phyloP scores from a whole-genome alignment of 148 eudicot genomes.

The Cornus kousa region DNA sequence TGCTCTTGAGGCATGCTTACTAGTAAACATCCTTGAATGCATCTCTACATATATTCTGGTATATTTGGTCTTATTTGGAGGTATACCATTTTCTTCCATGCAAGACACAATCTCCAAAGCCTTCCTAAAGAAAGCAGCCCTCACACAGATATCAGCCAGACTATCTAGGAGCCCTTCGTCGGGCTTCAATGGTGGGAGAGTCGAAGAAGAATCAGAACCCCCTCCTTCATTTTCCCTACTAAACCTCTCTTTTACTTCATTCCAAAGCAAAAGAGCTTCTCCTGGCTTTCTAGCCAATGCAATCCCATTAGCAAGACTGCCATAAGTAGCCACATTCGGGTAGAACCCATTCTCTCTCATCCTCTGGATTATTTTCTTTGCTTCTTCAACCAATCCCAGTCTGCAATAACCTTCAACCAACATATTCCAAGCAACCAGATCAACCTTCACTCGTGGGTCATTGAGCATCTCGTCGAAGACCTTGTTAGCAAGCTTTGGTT shows the following conservation, averaged over 20 bases:
- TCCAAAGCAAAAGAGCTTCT: slow-evolving; percentile 89
- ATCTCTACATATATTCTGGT: slow-evolving; percentile 93
- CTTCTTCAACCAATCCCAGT: slow-evolving; percentile 73
- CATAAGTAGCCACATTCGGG: slow-evolving; percentile 86
- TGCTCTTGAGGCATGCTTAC: slow-evolving; percentile 92
- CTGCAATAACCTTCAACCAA: slow-evolving; percentile 81
- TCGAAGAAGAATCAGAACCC: slow-evolving; percentile 23
- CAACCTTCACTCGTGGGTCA: slow-evolving; percentile 88
- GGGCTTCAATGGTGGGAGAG: slow-evolving; percentile 52
- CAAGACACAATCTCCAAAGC: slow-evolving; percentile 97
- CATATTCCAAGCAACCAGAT: slow-evolving; percentile 96
- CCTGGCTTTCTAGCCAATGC: slow-evolving; percentile 91
- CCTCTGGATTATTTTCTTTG: slow-evolving; percentile 55
- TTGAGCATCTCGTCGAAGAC: slow-evolving; percentile 92
- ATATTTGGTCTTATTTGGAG: slow-evolving; percentile 84
- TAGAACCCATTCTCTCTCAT: slow-evolving; percentile 75
- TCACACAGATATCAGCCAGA: slow-evolving; percentile 84
- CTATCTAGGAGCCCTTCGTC: slow-evolving; percentile 82
- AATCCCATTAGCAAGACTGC: slow-evolving; percentile 92
- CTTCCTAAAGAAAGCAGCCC: slow-evolving; percentile 94
- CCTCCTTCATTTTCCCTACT: slow-evolving; percentile 31
- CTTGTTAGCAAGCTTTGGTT: slow-evolving; percentile 75
- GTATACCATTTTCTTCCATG: slow-evolving; percentile 88
- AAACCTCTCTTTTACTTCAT: slow-evolving; percentile 86
- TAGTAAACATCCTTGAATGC: slow-evolving; percentile 98